Percentiles rank a stretch among this genome's conserved stretches.
Conservation (phyloP, 2,329 filamentous ascomycete genomes). For the Monosporascus cannonballus region DNA sequence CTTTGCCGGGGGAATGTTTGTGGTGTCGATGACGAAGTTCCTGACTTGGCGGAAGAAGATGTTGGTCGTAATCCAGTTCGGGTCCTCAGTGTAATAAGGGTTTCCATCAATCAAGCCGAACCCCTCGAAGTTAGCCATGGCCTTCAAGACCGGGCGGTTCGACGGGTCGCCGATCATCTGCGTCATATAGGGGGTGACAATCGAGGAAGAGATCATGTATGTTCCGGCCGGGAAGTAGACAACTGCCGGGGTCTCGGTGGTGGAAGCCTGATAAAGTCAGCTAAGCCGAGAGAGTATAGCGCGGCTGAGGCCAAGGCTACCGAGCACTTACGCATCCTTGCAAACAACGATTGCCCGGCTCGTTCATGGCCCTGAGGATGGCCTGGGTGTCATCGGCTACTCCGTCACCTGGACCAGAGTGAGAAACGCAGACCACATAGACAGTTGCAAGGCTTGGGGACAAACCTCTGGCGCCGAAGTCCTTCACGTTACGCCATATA, state of each 20-base stretch:
- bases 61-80: conserved; percentile 43
- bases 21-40: conserved; percentile 57
- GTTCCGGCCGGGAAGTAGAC: conserved; percentile 42
- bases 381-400: conserved; percentile 40
- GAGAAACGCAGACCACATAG: background rate
- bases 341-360: conserved; percentile 33
- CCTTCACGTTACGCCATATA: conserved; percentile 43
- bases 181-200: conserved; percentile 59
- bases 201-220: conserved; percentile 50
- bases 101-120: conserved; percentile 54
- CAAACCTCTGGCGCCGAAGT: conserved; percentile 38
- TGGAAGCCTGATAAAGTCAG: conserved; percentile 27
- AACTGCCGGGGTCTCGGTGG: conserved; percentile 34
- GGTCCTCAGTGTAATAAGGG: conserved; percentile 35
- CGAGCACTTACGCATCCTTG: conserved; percentile 32
- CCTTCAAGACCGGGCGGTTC: conserved; percentile 48
- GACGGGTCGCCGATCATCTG: conserved; percentile 56
- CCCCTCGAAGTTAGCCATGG: conserved; percentile 44
- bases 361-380: conserved; percentile 37
- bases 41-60: conserved; percentile 61
- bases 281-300: background rate
- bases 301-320: background rate
- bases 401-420: conserved; percentile 31
- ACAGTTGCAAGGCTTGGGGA: background rate
- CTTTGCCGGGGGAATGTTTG: conserved; percentile 21